Evolutionary conservation across 176 grass and related monocot species (phyloP).

Genomic region (Tillandsia leiboldiana): DNA sequence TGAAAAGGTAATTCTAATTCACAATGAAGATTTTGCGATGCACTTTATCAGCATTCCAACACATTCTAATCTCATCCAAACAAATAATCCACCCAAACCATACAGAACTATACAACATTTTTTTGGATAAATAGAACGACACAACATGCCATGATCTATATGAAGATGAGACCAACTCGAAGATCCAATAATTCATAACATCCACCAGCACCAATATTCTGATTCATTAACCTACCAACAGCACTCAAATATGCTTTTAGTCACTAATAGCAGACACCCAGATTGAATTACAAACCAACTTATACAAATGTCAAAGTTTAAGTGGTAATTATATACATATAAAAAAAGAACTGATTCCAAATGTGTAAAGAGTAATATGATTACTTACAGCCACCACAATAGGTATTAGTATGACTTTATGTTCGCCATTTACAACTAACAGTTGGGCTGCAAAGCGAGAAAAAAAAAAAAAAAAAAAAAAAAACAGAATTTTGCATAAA

Average conservation of each 20-base stretch:
- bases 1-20: too few species aligned
- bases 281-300: too few species aligned
- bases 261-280: too few species aligned
- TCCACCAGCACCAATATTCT: background rate
- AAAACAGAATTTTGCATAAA: conserved; percentile 2
- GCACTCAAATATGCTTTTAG: too few species aligned
- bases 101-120: background rate
- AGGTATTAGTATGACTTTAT: conserved; percentile 66
- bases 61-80: background rate
- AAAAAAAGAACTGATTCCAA: conserved; percentile 5
- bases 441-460: conserved; percentile 52
- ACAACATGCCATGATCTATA: background rate
- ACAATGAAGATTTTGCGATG: too few species aligned
- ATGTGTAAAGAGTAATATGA: conserved; percentile 9
- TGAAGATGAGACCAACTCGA: background rate
- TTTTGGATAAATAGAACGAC: background rate
- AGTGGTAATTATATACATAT: background rate
- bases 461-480: background rate
- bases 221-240: background rate
- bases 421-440: conserved; percentile 53
- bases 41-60: too few species aligned
- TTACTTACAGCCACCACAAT: conserved; percentile 72
- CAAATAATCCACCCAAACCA: too few species aligned
- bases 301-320: background rate
- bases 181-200: background rate